Evolutionary conservation across 257 asterid species (phyloP).

Genomic region (Solanum bukasovii): DNA sequence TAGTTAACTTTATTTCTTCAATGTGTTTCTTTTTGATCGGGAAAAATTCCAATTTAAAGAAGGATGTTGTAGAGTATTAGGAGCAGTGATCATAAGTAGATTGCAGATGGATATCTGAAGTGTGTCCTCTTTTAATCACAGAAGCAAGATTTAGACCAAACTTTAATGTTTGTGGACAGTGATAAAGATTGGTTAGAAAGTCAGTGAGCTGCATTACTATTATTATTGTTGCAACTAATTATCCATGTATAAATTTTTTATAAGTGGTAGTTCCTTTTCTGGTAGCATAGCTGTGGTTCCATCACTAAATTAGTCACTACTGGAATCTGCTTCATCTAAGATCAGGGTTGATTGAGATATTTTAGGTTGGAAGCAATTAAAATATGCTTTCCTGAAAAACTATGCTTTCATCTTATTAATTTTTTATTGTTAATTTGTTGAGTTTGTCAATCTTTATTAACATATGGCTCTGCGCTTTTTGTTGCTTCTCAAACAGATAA

Average conservation of each 20-base stretch:
- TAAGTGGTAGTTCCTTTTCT: background rate
- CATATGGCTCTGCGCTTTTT: background rate
- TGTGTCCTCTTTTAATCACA: background rate
- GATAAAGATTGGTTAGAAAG: background rate
- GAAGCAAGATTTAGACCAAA: background rate
- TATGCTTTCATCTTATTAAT: background rate
- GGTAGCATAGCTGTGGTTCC: background rate
- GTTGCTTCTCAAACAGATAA: constrained; percentile 43
- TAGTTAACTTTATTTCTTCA: background rate
- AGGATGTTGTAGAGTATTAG: background rate
- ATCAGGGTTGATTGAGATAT: background rate
- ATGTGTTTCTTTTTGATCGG: background rate
- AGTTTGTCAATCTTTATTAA: background rate
- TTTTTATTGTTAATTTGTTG: background rate
- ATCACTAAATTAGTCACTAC: background rate
- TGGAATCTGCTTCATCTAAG: background rate
- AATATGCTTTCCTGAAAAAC: background rate
- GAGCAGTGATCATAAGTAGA: background rate
- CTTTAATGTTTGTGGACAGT: background rate
- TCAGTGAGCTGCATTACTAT: background rate
- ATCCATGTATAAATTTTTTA: background rate
- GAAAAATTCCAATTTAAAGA: background rate
- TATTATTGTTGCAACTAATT: background rate
- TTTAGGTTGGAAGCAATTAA: background rate
- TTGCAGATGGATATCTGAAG: background rate